A percentile compares a stretch with the other conserved stretches of the same genome.
These are phyloP conservation scores for Herpotrichia juniperi DNA, from an alignment of 2,329 filamentous ascomycete species.

Conservation along the genomic window DNA sequence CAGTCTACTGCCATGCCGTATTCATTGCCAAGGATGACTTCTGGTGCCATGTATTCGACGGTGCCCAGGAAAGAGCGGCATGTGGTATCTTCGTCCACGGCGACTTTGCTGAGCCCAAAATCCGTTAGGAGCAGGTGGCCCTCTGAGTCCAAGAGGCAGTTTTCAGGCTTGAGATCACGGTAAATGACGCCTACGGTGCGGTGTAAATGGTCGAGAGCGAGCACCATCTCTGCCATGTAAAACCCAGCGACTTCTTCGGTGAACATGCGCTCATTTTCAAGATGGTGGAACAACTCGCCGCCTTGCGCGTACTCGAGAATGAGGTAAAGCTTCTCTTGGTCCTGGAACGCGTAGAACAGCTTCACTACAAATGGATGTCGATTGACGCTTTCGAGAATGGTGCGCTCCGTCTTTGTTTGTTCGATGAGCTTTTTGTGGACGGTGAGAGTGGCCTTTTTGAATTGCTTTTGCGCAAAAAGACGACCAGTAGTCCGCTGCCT, in stretches of 20 bases:
- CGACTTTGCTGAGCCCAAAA: conserved; percentile 95
- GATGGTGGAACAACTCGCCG: conserved; percentile 94
- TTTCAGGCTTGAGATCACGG: conserved; percentile 96
- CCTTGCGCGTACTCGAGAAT: conserved; percentile 98
- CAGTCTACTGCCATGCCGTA: conserved; percentile 97
- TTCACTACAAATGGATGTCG: conserved; percentile 98
- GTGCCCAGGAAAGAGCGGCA: conserved; percentile 95
- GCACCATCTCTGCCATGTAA: conserved; percentile 98
- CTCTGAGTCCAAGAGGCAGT: conserved; percentile 89
- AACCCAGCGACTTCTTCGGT: conserved; percentile 87
- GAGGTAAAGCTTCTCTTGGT: conserved; percentile 95
- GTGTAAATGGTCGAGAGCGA: conserved; percentile 93
- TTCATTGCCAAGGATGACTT: conserved; percentile 84
- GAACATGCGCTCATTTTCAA: conserved; percentile 95
- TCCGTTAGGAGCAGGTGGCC: conserved; percentile 95
- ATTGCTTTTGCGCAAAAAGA: conserved; percentile 96
- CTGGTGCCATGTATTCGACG: conserved; percentile 98
- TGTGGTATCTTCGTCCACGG: conserved; percentile 71
- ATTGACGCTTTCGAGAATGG: conserved; percentile 94
- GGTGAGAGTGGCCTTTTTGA: conserved; percentile 93
- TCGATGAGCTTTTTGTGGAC: conserved; percentile 96
- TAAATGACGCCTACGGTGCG: conserved; percentile 93
- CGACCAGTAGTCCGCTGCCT: conserved; percentile 87
- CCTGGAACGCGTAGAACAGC: conserved; percentile 97
- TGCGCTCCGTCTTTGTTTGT: conserved; percentile 95